A percentile compares a stretch with the other conserved stretches of the same genome.
Conservation (phyloP, 805 yeast species). For the Teunomyces lycoperdinae region DNA sequence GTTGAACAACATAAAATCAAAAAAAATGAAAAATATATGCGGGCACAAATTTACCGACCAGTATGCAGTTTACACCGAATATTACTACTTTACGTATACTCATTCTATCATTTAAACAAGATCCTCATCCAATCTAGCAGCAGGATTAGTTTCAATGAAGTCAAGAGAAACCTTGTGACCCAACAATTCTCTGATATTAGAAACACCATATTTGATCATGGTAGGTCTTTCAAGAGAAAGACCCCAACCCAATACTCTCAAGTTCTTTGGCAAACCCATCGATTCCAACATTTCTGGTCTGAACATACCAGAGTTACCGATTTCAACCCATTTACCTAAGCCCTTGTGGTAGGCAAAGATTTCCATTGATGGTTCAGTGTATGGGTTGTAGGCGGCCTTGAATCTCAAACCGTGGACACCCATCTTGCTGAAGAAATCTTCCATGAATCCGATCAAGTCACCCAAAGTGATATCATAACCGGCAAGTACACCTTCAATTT, state of each 20-base stretch:
- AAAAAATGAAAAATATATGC: not conserved
- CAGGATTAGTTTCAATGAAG: constrained; percentile 93
- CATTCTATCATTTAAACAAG: constrained; percentile 20
- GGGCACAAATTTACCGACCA: not conserved
- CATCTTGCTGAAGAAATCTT: constrained; percentile 93
- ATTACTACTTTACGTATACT: constrained; percentile 2
- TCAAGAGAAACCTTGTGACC: constrained; percentile 96
- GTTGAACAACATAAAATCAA: not conserved
- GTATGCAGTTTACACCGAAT: not conserved
- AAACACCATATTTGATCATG: constrained; percentile 95
- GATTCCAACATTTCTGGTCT: constrained; percentile 99
- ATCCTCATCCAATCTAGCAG: constrained; percentile 84
- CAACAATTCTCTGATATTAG: constrained; percentile 91
- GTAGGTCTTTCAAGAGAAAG: constrained; percentile 97
- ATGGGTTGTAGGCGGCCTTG: constrained; percentile 98
- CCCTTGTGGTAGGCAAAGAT: constrained; percentile 96
- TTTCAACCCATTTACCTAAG: constrained; percentile 95
- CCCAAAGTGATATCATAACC: constrained; percentile 94
- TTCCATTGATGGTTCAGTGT: constrained; percentile 98
- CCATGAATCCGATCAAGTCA: constrained; percentile 97
- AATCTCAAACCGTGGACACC: constrained; percentile 94
- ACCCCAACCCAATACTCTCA: constrained; percentile 98
- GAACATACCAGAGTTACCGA: constrained; percentile 99
- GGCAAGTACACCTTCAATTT: constrained; percentile 98
- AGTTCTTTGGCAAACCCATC: constrained; percentile 94